Evolutionary conservation across 73 alveolate species (phyloP), one percentile per base, ranked within the genome.

Genomic region (Paramecium sonneborni): DNA sequence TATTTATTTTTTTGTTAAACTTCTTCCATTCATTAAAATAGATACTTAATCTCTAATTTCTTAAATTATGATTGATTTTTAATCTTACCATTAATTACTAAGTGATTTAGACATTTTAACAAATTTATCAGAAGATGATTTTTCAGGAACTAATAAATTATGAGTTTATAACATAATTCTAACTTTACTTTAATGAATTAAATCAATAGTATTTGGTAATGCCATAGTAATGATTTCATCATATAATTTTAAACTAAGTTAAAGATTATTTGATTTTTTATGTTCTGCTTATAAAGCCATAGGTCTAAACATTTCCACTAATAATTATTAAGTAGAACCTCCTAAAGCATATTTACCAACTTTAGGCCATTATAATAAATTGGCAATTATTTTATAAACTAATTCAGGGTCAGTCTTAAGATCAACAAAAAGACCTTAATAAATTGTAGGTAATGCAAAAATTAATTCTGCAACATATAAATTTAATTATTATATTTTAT

Each of bases 231-330:
- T 39, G 41, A 79, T 79, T 10, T 79, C 90, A 38, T 79, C 90
- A 79, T 79, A 79, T 0, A 79, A 32, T 21, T 79, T 26, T 39
- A 41, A 10, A 44, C 76, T 44, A 0, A 30, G 8, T 44, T 79
- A 23, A 1, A 43, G 55, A 79, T 43, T 30, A 24, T 21, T 57
- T 30, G 90, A 38, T 24, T 79, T 79, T 46, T 79, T 79, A 23
- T 79, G 90, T 43, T 79, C 90, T 23, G 90, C 90, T 79, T 79
- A 79, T 12, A 79, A 79, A 43, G 90, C 90, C 72, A 79, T 39
- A 24, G 90, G 90, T 44, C 90, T 79, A 34, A 79, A 79, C 90
- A 79, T 39, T 14, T 79, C 90, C 18, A 79, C 48, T 5, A 79
- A 46, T 23, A 79, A 38, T 79, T 79, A 8, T 44, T 79, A 44